phyloP scores from a whole-genome alignment of 805 yeast species.

The Clavispora asparagi region DNA sequence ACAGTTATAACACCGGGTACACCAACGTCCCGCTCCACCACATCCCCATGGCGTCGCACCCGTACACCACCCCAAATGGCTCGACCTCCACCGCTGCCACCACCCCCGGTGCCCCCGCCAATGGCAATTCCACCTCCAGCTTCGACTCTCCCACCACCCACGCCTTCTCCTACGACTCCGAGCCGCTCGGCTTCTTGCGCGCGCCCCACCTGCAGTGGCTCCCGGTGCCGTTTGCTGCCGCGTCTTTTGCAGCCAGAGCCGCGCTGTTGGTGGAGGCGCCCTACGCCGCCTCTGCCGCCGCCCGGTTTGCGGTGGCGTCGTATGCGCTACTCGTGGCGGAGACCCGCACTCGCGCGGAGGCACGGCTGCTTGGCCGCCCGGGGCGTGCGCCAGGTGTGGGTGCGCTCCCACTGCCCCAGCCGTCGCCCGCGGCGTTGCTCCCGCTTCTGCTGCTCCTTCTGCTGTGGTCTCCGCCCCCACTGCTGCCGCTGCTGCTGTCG shows the following conservation, averaged over 20 bases:
- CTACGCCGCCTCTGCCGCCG: background rate
- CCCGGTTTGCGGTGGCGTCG: conserved; percentile 5
- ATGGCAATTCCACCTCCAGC: background rate
- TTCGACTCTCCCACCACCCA: no score
- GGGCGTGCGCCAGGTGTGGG: background rate
- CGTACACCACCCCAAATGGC: no score
- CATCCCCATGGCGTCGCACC: no score
- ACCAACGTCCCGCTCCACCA: no score
- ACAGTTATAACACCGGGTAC: background rate
- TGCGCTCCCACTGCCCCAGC: no score
- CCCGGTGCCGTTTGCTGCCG: background rate
- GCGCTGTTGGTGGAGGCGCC: background rate
- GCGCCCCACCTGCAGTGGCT: background rate
- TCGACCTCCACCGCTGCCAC: no score
- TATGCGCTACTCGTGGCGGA: conserved; percentile 5
- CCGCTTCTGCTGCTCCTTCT: background rate
- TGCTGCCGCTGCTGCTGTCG: background rate
- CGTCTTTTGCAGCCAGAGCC: background rate
- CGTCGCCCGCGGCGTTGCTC: background rate
- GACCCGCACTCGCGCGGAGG: conserved; percentile 1
- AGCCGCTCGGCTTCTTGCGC: conserved; percentile 1
- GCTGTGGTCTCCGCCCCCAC: background rate
- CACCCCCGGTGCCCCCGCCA: background rate
- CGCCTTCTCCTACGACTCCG: background rate
- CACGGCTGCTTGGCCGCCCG: background rate